Evolutionary conservation across 2,329 filamentous ascomycete species (phyloP), one percentile per base, ranked within the genome.

Genomic region (Aureobasidium musti): DNA sequence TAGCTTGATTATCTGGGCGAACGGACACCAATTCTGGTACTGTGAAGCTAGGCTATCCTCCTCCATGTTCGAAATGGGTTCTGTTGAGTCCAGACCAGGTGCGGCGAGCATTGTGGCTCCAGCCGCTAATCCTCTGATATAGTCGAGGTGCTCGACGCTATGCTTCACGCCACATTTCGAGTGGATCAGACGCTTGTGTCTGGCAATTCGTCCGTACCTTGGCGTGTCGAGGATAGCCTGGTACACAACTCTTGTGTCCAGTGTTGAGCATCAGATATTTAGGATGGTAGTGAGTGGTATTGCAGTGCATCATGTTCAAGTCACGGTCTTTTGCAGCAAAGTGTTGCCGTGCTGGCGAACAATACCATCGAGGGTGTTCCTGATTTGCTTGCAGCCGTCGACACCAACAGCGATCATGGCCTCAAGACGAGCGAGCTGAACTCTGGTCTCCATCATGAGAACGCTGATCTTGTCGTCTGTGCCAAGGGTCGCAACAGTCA

Each of bases 381-480:
- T 85, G 45, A 98, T 88, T 75, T 93, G 89, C 78, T 89, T 92
- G 78, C 94, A 98, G 5, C 93, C 95, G 76, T 97, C 93, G 57
- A 97, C 87, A 0, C 90, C 94, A 1, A 97, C 92, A 0, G 91
- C 92, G 72, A 99, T 80, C 93, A 99, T 96, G 1, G 91, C 91
- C 80, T 99, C 94, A 68, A 98, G 76, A 67, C 92, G 85, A 67
- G 84, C 84, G 69, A 90, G 86, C 77, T 96, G 90, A n/a, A 97
- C 89, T 56, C 91, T 87, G 65, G 89, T 95, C 82, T 98, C 95
- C 83, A 96, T 91, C 14, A 93, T 85, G 69, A 96, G 79, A 7
- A 93, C 89, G 2, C 86, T 88, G 2, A 98, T 88, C 72, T 88
- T 89, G 74, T 94, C 91, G 50, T 76, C 74, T 2, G 70, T 74